Evolutionary conservation across 345 rosid species (phyloP), one percentile per base, ranked within the genome.

Genomic region (Noccaea caerulescens): DNA sequence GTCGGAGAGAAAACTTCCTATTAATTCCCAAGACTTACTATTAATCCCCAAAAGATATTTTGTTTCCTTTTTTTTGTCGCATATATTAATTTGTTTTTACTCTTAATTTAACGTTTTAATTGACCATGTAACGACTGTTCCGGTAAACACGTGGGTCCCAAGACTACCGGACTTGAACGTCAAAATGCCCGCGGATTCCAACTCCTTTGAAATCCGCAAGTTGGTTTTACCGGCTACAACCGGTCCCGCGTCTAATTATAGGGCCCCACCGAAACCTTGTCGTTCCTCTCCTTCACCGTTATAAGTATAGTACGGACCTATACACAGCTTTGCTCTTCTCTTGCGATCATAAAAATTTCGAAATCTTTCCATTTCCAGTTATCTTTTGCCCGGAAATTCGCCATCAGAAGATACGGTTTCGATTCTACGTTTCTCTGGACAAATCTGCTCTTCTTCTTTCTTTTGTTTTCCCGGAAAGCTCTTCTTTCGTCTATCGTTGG

Each of bases 61-160:
- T 25, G 32, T 51, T 54, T 55, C 34, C 54, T 42, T 37, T 0
- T 20, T 20, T 34, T 58, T 46, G 46, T 68, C 56, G 56, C 37
- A 5, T 68, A 43, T 32, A 43, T 14, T 1, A 43, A 14, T 16
- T 27, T 41, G 5, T 50, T 50, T 1, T 4, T 41, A 36, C 8
- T 46, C 0, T 57, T 2, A 6, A 34, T 37, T 37, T 53, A 52
- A 61, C 53, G 76, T 63, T 63, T 43, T 8, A 1, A 14, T 45
- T 55, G 77, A 73, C 77, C 66, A 57, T 0, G 14, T 45, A 55
- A 73, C 53, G 65, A 57, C 52, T 38, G 59, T 16, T 14, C 71
- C 66, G 66, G 65, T 72, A 72, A 46, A 64, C 9, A 14, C 2
- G 25, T 73, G 34, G 71, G 71, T 46, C 77, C 52, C 44, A 56